Conservation (phyloP, 768 basidiomycete genomes). For the Neoboletus brunneissimus region DNA sequence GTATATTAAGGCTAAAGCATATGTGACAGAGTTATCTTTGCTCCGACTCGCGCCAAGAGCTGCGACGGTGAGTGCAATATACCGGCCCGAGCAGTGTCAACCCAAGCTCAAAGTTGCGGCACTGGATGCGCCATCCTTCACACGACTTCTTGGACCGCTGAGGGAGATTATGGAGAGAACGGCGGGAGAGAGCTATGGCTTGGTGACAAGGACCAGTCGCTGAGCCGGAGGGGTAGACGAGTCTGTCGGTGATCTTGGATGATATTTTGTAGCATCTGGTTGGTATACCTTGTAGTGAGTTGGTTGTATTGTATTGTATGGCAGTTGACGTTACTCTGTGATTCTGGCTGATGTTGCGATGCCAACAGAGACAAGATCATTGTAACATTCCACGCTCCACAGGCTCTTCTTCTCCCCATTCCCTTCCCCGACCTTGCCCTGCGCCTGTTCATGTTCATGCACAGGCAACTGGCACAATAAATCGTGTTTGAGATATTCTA, state of each 20-base stretch:
- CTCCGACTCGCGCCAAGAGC: constrained; percentile 87
- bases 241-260: background rate
- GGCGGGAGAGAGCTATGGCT: constrained; percentile 71
- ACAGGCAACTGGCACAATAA: background rate
- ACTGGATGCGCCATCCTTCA: constrained; percentile 90
- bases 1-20: constrained; percentile 5
- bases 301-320: constrained; percentile 2
- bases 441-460: constrained; percentile 13
- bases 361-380: constrained; percentile 19
- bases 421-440: background rate
- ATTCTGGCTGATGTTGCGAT: constrained; percentile 19
- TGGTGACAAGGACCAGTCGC: constrained; percentile 33
- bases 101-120: constrained; percentile 90
- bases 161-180: constrained; percentile 91
- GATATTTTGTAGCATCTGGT: constrained; percentile 12
- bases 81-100: constrained; percentile 39
- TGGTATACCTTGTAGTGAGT: constrained; percentile 6
- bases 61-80: constrained; percentile 88
- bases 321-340: background rate
- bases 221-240: constrained; percentile 12
- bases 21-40: constrained; percentile 76
- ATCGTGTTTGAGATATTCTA: background rate
- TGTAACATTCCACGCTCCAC: constrained; percentile 2
- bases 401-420: background rate
- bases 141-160: constrained; percentile 86